Percentiles rank a stretch among this genome's conserved stretches.
Evolutionary conservation across 2,329 filamentous ascomycete species (phyloP).

Genomic region (Pezizomycotina sp.): DNA sequence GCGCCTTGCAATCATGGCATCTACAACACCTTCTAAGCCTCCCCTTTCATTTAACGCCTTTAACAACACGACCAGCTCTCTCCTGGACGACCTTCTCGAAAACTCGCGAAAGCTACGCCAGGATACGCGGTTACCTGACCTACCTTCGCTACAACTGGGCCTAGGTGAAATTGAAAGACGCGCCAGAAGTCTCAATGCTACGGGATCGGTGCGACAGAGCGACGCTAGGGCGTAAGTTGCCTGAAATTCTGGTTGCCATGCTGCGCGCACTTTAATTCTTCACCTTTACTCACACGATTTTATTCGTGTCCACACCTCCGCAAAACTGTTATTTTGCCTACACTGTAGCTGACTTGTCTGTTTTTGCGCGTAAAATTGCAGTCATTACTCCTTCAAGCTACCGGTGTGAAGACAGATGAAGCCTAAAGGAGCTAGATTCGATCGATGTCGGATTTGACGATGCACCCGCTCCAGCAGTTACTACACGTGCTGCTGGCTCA

Average conservation of each 20-base stretch:
- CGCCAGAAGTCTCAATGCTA: constrained; percentile 61
- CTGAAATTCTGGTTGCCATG: too few relatives aligned
- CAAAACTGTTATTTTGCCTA: constrained; percentile 2
- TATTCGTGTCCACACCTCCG: neutral
- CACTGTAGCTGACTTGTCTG: constrained; percentile 24
- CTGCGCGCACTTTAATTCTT: too few relatives aligned
- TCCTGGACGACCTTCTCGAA: constrained; percentile 25
- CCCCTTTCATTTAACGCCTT: constrained; percentile 13
- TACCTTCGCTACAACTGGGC: constrained; percentile 79
- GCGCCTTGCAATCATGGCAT: too few relatives aligned
- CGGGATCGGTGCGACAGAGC: constrained; percentile 43
- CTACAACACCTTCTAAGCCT: constrained; percentile 11
- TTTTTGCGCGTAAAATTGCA: constrained; percentile 41
- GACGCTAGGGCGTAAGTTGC: constrained; percentile 37
- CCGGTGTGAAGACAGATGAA: constrained; percentile 73
- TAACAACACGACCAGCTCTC: constrained; percentile 11
- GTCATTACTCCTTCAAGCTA: constrained; percentile 80
- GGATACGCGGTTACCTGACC: constrained; percentile 54
- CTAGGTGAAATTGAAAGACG: constrained; percentile 66
- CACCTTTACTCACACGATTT: too few relatives aligned
- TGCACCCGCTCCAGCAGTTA: constrained; percentile 28
- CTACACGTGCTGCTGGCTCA: constrained; percentile 27
- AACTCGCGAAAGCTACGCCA: constrained; percentile 26
- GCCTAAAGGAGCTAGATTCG: constrained; percentile 75
- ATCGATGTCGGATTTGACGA: constrained; percentile 45